A percentile compares a stretch with the other conserved stretches of the same genome.
phyloP scores from a whole-genome alignment of 148 eudicot species.

The Nyssa sinensis region DNA sequence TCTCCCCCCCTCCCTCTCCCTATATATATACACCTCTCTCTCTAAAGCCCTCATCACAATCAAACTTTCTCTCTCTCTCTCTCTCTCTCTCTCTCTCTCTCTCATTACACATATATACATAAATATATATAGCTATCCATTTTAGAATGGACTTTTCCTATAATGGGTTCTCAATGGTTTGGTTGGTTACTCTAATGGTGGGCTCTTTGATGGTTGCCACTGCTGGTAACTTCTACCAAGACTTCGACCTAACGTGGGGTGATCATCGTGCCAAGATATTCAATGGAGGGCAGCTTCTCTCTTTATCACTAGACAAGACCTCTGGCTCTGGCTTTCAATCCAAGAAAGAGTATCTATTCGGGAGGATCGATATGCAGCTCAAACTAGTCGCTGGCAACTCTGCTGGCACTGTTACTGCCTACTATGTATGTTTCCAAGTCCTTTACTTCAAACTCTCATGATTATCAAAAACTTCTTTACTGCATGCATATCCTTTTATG shows the following conservation, averaged over 20 bases:
- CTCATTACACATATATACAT: not conserved
- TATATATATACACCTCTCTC: not conserved
- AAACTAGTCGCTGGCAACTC: conserved; percentile 65
- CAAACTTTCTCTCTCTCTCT: conserved; percentile 1
- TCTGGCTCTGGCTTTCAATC: conserved; percentile 65
- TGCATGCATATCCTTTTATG: not conserved
- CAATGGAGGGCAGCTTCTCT: conserved; percentile 43
- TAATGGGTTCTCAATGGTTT: conserved; percentile 20
- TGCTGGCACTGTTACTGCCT: conserved; percentile 68
- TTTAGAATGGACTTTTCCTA: conserved; percentile 8
- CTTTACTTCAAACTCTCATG: not conserved
- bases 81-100: not conserved
- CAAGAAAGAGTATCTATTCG: conserved; percentile 50
- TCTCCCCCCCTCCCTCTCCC: conserved; percentile 8
- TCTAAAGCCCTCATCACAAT: not conserved
- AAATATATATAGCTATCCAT: not conserved
- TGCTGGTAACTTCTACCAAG: conserved; percentile 52
- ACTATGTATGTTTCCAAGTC: conserved; percentile 41
- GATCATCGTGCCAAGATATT: conserved; percentile 46
- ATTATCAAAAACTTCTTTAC: not conserved
- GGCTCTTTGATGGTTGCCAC: conserved; percentile 16
- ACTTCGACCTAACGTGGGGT: conserved; percentile 60
- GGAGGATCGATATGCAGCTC: conserved; percentile 67
- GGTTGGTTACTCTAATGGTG: conserved; percentile 16
- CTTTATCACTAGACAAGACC: conserved; percentile 49